phyloP scores from a whole-genome alignment of 2,329 filamentous ascomycete species.

The Hypoxylon sp. region DNA sequence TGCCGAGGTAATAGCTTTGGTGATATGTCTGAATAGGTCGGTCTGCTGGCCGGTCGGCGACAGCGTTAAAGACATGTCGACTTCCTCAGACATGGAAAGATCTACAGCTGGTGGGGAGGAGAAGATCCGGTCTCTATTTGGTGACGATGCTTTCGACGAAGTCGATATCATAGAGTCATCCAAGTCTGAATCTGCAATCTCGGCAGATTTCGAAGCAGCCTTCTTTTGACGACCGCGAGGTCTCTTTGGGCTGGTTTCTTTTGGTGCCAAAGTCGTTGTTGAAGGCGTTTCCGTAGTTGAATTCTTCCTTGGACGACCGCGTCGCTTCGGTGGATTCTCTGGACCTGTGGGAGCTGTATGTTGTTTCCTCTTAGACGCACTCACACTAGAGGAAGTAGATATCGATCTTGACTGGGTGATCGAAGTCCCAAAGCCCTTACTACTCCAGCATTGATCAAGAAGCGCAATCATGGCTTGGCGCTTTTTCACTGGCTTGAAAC shows the following conservation, averaged over 20 bases:
- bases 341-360: conserved; percentile 17
- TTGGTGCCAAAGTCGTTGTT: conserved; percentile 21
- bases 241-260: conserved; percentile 42
- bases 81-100: conserved; percentile 60
- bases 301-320: conserved; percentile 62
- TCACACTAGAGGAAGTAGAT: conserved; percentile 44
- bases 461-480: conserved; percentile 78
- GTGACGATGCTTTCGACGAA: conserved; percentile 55
- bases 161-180: conserved; percentile 59
- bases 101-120: conserved; percentile 62
- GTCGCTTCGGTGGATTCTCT: conserved; percentile 55
- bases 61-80: conserved; percentile 62
- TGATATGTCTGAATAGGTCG: conserved; percentile 67
- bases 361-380: conserved; percentile 38
- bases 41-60: conserved; percentile 61
- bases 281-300: conserved; percentile 26
- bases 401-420: conserved; percentile 34
- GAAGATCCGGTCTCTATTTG: conserved; percentile 58
- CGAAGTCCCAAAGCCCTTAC: conserved; percentile 60
- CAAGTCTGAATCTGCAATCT: conserved; percentile 69
- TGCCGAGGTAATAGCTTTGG: conserved; percentile 66
- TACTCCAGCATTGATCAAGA: conserved; percentile 79
- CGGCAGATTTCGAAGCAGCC: conserved; percentile 53
- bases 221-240: conserved; percentile 52
- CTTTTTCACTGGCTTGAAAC: conserved; percentile 80